Percentiles rank a stretch among this genome's conserved stretches.
These are phyloP conservation scores for Globisporangium cederbergense DNA, from an alignment of 352 stramenopile species.

Conservation along the genomic window DNA sequence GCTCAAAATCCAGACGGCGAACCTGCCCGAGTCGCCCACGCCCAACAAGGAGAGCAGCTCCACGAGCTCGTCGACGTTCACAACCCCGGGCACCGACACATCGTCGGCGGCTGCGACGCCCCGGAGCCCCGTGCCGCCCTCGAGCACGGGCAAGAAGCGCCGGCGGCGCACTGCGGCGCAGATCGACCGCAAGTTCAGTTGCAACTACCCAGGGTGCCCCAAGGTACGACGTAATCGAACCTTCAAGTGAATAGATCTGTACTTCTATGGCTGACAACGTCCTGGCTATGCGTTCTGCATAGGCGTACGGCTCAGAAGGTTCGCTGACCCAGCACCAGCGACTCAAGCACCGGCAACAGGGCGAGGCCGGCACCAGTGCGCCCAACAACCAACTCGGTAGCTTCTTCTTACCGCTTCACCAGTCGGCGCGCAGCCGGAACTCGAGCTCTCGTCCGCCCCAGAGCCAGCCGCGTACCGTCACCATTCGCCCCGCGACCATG, in stretches of 20 bases:
- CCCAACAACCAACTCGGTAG: slow-evolving; percentile 36
- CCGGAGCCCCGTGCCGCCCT: slow-evolving; percentile 31
- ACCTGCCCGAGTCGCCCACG: slow-evolving; percentile 23
- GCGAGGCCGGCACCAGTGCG: slow-evolving; percentile 21
- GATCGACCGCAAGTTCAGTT: slow-evolving; percentile 81
- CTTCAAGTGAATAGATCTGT: neutral
- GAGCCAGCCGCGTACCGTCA: slow-evolving; percentile 30
- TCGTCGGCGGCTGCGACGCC: slow-evolving; percentile 18
- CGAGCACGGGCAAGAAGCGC: slow-evolving; percentile 64
- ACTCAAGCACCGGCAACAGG: slow-evolving; percentile 63
- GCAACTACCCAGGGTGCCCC: slow-evolving; percentile 47
- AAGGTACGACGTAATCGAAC: slow-evolving; percentile 35
- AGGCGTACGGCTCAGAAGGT: slow-evolving; percentile 80
- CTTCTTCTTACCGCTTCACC: slow-evolving; percentile 50
- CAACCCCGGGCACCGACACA: slow-evolving; percentile 14
- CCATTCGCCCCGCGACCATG: slow-evolving; percentile 55
- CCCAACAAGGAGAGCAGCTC: slow-evolving; percentile 18
- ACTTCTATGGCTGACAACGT: neutral
- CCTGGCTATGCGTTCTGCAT: neutral
- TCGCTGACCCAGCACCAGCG: slow-evolving; percentile 77
- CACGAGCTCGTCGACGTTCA: slow-evolving; percentile 18
- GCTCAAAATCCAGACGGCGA: slow-evolving; percentile 57
- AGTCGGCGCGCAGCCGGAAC: slow-evolving; percentile 19
- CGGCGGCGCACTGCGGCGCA: slow-evolving; percentile 66
- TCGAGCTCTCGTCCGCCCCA: slow-evolving; percentile 3